Evolutionary conservation across 2,329 filamentous ascomycete species (phyloP).

Genomic region (Penicillium sp.): DNA sequence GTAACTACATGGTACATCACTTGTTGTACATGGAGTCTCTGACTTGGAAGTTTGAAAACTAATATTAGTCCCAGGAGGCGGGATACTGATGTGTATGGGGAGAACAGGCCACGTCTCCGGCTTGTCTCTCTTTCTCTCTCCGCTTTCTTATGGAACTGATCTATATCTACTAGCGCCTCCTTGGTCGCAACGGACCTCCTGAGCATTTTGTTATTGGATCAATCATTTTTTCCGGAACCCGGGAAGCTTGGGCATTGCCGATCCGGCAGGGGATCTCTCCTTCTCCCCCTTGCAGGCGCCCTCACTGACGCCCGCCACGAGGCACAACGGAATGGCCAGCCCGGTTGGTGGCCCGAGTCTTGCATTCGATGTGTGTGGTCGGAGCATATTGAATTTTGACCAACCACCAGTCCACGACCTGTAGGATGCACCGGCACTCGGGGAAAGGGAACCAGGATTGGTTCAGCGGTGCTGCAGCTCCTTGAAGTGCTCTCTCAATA

Average conservation of each 20-base stretch:
- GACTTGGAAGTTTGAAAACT: too few species aligned
- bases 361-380: not conserved
- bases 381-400: not conserved
- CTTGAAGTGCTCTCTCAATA: not conserved
- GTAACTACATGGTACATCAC: not conserved
- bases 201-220: not conserved
- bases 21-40: not conserved
- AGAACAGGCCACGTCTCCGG: slow-evolving; percentile 29
- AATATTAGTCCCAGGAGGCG: too few species aligned
- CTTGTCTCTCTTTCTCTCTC: slow-evolving; percentile 7
- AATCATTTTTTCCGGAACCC: not conserved
- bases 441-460: not conserved
- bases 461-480: not conserved
- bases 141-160: not conserved
- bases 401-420: not conserved
- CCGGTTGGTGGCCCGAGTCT: not conserved
- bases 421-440: not conserved
- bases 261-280: slow-evolving; percentile 18
- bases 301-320: slow-evolving; percentile 18
- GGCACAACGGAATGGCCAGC: slow-evolving; percentile 13
- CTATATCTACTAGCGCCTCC: slow-evolving; percentile 13
- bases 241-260: slow-evolving; percentile 13
- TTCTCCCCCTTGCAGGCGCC: slow-evolving; percentile 19
- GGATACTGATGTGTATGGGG: not conserved
- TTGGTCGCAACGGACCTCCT: slow-evolving; percentile 4